These are phyloP conservation scores for Eucalyptus cloeziana DNA, from an alignment of 345 rosid species.

Conservation along the genomic window DNA sequence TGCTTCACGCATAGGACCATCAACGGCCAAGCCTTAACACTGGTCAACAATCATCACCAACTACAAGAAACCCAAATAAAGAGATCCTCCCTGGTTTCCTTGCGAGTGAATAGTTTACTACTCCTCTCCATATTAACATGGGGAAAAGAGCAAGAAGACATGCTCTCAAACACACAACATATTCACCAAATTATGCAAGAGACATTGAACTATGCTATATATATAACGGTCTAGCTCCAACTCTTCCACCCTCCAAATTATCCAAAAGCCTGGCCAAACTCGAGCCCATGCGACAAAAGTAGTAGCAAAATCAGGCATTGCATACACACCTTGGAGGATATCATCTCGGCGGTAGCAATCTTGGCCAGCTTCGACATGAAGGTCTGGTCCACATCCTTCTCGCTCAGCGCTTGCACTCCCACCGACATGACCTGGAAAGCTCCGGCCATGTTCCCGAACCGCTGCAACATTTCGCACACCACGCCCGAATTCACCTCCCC, in stretches of 20 bases:
- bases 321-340: slow-evolving; percentile 70
- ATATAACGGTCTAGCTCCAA: neutral
- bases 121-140: neutral
- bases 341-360: slow-evolving; percentile 83
- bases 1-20: neutral
- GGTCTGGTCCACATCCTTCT: slow-evolving; percentile 51
- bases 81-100: neutral
- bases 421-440: slow-evolving; percentile 90
- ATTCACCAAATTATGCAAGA: neutral
- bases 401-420: slow-evolving; percentile 53
- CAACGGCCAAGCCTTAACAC: neutral
- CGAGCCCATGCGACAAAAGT: neutral
- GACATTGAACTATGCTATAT: neutral
- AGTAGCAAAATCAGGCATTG: neutral
- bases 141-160: neutral
- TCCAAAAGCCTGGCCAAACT: neutral
- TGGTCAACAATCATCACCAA: neutral
- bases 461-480: slow-evolving; percentile 21
- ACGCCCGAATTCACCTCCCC: neutral
- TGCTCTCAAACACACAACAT: neutral
- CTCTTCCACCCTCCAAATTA: neutral
- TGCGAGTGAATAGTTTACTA: neutral
- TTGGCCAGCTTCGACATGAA: slow-evolving; percentile 85
- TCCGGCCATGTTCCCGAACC: slow-evolving; percentile 91
- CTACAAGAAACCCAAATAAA: neutral